Percentiles rank a stretch among this genome's conserved stretches.
phyloP scores from a whole-genome alignment of 306 rosid species.

The Vigna unguiculata region DNA sequence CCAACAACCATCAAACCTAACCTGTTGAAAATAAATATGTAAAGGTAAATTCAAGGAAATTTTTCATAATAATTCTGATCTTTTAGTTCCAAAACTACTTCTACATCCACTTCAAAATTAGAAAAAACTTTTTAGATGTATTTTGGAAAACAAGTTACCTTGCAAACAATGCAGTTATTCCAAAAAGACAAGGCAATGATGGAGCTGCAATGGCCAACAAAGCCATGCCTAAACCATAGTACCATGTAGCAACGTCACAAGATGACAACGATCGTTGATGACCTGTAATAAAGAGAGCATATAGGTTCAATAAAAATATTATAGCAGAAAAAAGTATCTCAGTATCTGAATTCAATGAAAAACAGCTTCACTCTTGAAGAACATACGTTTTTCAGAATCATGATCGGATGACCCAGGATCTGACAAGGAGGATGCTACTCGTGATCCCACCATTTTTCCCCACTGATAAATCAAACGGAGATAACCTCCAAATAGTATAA shows the following conservation, averaged over 20 bases:
- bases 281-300: conserved; percentile 56
- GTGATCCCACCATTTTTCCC: conserved; percentile 73
- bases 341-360: conserved; percentile 20
- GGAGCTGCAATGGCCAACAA: conserved; percentile 88
- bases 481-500: conserved; percentile 79
- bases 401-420: conserved; percentile 65
- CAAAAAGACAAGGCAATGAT: conserved; percentile 84
- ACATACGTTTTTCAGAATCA: conserved; percentile 85
- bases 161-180: conserved; percentile 86
- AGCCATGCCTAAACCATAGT: conserved; percentile 85
- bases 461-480: conserved; percentile 72
- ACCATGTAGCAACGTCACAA: conserved; percentile 67
- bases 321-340: conserved; percentile 2
- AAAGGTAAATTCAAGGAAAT: conserved; percentile 3
- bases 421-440: conserved; percentile 56
- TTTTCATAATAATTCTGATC: background rate
- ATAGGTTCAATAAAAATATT: background rate
- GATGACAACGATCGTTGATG: conserved; percentile 77
- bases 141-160: conserved; percentile 57
- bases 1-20: conserved; percentile 92
- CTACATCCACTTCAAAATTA: conserved; percentile 11
- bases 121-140: background rate
- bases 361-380: conserved; percentile 20
- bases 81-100: conserved; percentile 33
- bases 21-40: conserved; percentile 56